A percentile compares a stretch with the other conserved stretches of the same genome.
phyloP scores from a whole-genome alignment of 1,139 yeast genomes.

The Scheffersomyces stambukii region DNA sequence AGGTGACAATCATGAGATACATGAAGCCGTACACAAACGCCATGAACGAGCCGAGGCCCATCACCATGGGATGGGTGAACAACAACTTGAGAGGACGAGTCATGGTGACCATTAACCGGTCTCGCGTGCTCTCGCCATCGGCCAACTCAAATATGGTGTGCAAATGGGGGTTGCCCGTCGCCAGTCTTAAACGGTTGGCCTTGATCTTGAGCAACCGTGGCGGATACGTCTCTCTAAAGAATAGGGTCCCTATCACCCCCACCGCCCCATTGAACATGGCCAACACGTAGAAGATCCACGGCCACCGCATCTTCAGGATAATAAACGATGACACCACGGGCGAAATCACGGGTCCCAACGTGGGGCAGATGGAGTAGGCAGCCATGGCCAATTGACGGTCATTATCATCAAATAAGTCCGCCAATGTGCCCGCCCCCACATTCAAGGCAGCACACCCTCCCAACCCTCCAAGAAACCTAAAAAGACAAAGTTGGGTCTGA shows the following conservation, averaged over 20 bases:
- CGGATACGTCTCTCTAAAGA: slow-evolving; percentile 37
- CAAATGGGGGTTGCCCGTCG: slow-evolving; percentile 33
- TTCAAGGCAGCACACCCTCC: slow-evolving; percentile 40
- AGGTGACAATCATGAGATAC: slow-evolving; percentile 44
- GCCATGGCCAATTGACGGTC: slow-evolving; percentile 38
- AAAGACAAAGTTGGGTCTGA: slow-evolving; percentile 37
- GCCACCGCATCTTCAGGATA: slow-evolving; percentile 40
- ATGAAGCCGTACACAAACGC: slow-evolving; percentile 46
- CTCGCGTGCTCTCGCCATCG: slow-evolving; percentile 27
- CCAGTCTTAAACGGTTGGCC: slow-evolving; percentile 27
- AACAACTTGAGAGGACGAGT: slow-evolving; percentile 36
- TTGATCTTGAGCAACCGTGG: slow-evolving; percentile 33
- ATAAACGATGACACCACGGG: slow-evolving; percentile 57
- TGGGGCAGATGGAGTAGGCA: slow-evolving; percentile 38
- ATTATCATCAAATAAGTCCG: slow-evolving; percentile 35
- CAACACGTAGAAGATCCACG: slow-evolving; percentile 43
- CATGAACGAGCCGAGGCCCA: slow-evolving; percentile 43
- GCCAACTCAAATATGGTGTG: slow-evolving; percentile 44
- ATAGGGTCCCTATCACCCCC: slow-evolving; percentile 31
- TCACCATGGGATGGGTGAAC: slow-evolving; percentile 41
- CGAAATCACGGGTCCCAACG: slow-evolving; percentile 60
- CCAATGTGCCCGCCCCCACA: slow-evolving; percentile 42
- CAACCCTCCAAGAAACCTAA: slow-evolving; percentile 37
- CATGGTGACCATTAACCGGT: slow-evolving; percentile 30
- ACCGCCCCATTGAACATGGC: slow-evolving; percentile 39